A percentile compares a stretch with the other conserved stretches of the same genome.
Evolutionary conservation across 2,329 filamentous ascomycete species (phyloP).

Genomic region (Aspergillus neotritici): DNA sequence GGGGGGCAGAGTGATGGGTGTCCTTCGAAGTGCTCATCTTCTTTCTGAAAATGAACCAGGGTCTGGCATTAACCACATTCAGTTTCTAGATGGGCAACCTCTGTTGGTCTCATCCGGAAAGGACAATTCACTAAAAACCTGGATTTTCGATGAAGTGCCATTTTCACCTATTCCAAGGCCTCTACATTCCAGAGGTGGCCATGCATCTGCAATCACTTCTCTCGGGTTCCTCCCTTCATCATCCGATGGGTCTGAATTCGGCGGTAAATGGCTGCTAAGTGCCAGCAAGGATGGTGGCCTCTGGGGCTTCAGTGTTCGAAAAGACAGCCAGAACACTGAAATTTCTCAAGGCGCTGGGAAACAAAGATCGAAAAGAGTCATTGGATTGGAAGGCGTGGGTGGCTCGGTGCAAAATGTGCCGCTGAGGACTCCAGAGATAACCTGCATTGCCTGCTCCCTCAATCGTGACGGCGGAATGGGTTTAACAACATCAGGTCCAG

Average conservation of each 20-base stretch:
- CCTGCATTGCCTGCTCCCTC: constrained; percentile 80
- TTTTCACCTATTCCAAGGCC: constrained; percentile 82
- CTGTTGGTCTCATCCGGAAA: constrained; percentile 84
- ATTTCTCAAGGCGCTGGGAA: constrained; percentile 84
- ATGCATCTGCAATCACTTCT: constrained; percentile 77
- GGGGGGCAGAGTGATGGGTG: constrained; percentile 77
- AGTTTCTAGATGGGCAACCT: constrained; percentile 84
- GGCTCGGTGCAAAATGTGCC: constrained; percentile 26
- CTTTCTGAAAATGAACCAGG: constrained; percentile 53
- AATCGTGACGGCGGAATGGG: constrained; percentile 95
- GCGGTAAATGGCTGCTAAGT: constrained; percentile 90
- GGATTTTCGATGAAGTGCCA: constrained; percentile 91
- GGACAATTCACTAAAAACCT: constrained; percentile 90
- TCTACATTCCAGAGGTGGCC: constrained; percentile 79
- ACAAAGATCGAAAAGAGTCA: constrained; percentile 75
- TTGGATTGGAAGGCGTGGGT: constrained; percentile 13
- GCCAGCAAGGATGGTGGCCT: constrained; percentile 84
- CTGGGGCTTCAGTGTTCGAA: constrained; percentile 93
- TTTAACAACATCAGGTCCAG: constrained; percentile 66
- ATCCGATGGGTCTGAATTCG: constrained; percentile 80
- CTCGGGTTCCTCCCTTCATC: constrained; percentile 81
- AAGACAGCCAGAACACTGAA: constrained; percentile 89
- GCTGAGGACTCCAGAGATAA: constrained; percentile 87
- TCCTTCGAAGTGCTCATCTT: constrained; percentile 82
- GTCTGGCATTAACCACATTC: constrained; percentile 72